A percentile compares a stretch with the other conserved stretches of the same genome.
Evolutionary conservation across 164 flowering plant species (phyloP).

Genomic region (Saururus chinensis): DNA sequence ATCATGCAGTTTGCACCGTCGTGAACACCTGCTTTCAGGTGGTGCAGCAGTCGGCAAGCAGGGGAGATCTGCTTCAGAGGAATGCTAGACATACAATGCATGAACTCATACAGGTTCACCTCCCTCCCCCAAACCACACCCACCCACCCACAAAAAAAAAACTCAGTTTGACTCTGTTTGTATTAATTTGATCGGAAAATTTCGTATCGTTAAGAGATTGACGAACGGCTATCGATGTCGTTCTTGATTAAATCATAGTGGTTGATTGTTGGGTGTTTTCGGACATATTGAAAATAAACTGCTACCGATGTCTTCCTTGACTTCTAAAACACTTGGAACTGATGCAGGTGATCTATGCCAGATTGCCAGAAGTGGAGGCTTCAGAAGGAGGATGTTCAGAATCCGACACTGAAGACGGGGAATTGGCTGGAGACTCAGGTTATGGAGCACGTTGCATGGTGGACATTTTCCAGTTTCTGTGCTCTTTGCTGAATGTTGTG

Average conservation of each 20-base stretch:
- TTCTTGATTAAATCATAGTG: too few relatives aligned
- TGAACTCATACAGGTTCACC: constrained; percentile 41
- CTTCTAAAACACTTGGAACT: not conserved
- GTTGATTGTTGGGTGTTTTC: too few relatives aligned
- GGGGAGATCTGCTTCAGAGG: constrained; percentile 70
- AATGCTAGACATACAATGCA: constrained; percentile 67
- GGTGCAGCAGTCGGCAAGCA: constrained; percentile 49
- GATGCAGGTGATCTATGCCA: constrained; percentile 24
- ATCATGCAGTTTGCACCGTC: constrained; percentile 57
- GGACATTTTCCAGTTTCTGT: constrained; percentile 75
- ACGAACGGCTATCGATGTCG: too few relatives aligned
- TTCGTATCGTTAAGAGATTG: too few relatives aligned
- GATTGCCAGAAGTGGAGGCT: constrained; percentile 49
- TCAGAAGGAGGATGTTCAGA: constrained; percentile 31
- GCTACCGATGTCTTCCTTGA: not conserved
- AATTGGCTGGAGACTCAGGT: constrained; percentile 23
- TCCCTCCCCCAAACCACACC: not conserved
- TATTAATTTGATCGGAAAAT: too few relatives aligned
- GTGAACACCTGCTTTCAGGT: constrained; percentile 74
- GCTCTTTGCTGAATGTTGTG: constrained; percentile 64
- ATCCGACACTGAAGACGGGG: constrained; percentile 41
- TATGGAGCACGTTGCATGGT: constrained; percentile 54
- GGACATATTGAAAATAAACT: too few relatives aligned
- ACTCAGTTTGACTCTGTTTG: too few relatives aligned
- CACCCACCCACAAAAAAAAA: too few relatives aligned